Evolutionary conservation across 2,329 filamentous ascomycete genomes (phyloP).

Genomic region (Alternaria viburni): DNA sequence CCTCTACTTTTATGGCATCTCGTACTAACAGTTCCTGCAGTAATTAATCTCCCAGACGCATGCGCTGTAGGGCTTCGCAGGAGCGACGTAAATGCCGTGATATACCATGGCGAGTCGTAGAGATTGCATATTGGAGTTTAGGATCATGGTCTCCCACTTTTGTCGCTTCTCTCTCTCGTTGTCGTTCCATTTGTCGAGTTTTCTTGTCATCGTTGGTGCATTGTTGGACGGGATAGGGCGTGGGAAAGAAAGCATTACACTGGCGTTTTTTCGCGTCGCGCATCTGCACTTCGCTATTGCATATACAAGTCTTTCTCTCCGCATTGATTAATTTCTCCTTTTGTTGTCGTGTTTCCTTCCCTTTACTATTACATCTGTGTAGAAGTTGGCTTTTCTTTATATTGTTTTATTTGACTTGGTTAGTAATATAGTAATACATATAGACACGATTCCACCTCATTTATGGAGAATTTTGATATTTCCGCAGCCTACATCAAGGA

Average conservation of each 20-base stretch:
- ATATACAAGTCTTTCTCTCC: neutral
- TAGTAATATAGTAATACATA: neutral
- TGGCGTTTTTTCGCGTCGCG: neutral
- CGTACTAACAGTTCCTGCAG: neutral
- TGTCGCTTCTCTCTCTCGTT: neutral
- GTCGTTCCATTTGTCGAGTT: neutral
- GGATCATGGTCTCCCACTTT: neutral
- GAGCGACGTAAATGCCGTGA: neutral
- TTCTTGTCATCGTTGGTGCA: neutral
- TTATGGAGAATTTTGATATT: rapidly evolving
- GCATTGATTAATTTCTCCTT: neutral
- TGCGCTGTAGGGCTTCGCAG: neutral
- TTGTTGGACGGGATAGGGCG: neutral
- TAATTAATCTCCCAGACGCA: neutral
- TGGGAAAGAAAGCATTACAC: neutral
- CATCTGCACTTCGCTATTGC: neutral
- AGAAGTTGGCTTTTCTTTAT: neutral
- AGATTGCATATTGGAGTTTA: neutral
- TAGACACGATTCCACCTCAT: neutral
- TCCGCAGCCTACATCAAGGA: neutral
- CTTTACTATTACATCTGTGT: neutral
- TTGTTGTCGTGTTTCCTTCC: neutral
- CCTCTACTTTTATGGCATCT: too few relatives aligned
- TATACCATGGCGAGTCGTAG: neutral
- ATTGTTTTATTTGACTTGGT: neutral